phyloP scores from a whole-genome alignment of 257 asterid species.

The Henckelia pumila region DNA sequence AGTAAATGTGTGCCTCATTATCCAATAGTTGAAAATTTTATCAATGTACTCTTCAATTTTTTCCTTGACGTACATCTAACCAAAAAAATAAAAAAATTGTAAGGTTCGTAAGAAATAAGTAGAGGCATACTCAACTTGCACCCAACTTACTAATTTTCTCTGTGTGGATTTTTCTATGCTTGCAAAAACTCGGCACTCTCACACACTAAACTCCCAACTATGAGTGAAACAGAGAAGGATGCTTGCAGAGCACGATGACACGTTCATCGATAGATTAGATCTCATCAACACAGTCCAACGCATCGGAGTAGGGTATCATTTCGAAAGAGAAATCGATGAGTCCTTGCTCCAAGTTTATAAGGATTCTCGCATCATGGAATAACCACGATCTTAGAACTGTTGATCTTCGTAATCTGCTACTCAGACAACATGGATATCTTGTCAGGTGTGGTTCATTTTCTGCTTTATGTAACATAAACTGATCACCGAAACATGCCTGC shows the following conservation, averaged over 20 bases:
- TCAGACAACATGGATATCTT: neutral
- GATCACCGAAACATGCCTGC: too few species aligned
- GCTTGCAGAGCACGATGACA: neutral
- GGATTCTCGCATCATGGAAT: neutral
- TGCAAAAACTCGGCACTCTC: too few species aligned
- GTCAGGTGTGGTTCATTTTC: too few species aligned
- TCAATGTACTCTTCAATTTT: conserved; percentile 93
- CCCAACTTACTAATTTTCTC: too few species aligned
- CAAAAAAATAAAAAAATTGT: too few species aligned
- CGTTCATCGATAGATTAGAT: neutral
- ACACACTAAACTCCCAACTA: too few species aligned
- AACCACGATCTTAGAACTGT: neutral
- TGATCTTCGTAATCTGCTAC: conserved; percentile 30
- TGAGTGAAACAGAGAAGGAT: too few species aligned
- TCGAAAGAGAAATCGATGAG: conserved; percentile 18
- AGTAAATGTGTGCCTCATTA: conserved; percentile 85
- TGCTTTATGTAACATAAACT: too few species aligned
- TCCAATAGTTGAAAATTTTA: conserved; percentile 82
- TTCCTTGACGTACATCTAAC: conserved; percentile 98
- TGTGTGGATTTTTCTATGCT: too few species aligned
- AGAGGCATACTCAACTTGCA: too few species aligned
- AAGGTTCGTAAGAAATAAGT: too few species aligned
- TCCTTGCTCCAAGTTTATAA: neutral
- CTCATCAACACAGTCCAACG: conserved; percentile 19
- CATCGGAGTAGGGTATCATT: conserved; percentile 21